A percentile compares a stretch with the other conserved stretches of the same genome.
These are phyloP conservation scores for Citrus australasica DNA, from an alignment of 345 rosid genomes.

Conservation along the genomic window DNA sequence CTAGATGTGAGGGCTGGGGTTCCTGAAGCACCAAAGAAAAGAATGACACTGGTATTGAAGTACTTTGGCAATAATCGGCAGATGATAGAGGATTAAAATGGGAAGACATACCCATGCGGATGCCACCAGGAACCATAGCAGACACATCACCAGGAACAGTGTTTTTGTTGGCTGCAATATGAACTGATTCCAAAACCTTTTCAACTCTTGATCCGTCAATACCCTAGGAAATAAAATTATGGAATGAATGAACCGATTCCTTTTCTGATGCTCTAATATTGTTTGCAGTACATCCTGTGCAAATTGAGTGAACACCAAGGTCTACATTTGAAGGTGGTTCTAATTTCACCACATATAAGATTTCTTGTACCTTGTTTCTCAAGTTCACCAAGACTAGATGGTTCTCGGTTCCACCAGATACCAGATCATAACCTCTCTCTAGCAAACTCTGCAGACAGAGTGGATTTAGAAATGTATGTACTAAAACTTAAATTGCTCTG, in stretches of 20 bases:
- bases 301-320: background rate
- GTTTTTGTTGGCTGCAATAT: constrained; percentile 92
- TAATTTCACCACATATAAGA: background rate
- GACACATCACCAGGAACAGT: constrained; percentile 99
- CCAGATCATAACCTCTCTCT: constrained; percentile 75
- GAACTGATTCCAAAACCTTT: constrained; percentile 83
- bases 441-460: constrained; percentile 58
- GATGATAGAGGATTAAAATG: constrained; percentile 4
- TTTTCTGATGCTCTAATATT: constrained; percentile 1
- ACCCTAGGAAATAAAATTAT: constrained; percentile 42
- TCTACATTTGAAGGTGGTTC: background rate
- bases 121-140: constrained; percentile 98
- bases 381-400: constrained; percentile 91
- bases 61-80: background rate
- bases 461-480: background rate
- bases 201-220: constrained; percentile 98
- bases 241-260: background rate
- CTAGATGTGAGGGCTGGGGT: constrained; percentile 97
- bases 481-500: constrained; percentile 9
- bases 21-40: constrained; percentile 44
- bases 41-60: background rate
- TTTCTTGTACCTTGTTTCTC: constrained; percentile 58
- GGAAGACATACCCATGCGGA: constrained; percentile 75
- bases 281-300: background rate
- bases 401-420: constrained; percentile 96